Evolutionary conservation across 2,329 filamentous ascomycete genomes (phyloP), one percentile per base, ranked within the genome.

Genomic region (Trichothecium roseum): DNA sequence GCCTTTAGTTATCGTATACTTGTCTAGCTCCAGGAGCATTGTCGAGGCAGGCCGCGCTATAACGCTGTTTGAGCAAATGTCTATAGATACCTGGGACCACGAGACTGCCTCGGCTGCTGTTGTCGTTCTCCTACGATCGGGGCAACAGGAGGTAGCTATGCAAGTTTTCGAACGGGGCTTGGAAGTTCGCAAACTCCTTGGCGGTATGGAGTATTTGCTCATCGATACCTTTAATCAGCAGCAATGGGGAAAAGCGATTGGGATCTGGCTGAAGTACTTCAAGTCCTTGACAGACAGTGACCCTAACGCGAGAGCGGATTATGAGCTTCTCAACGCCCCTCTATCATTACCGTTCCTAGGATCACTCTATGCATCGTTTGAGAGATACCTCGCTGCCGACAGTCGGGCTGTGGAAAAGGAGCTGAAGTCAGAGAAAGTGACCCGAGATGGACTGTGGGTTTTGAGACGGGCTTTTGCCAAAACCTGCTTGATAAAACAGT

Each of bases 41-140:
- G 50, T 63, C 4, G 66, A 72, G 33, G 60, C 59, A 2, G 57
- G 57, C 45, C 62, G 67, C 37, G 57, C 68, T n/a, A 48, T 59
- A 4, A 55, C 63, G 3, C 40, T 73, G 3, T 68, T 72, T 34
- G 51, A 52, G 3, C 49, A 57, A 20, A 46, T 68, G 3, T 45
- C 55, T 1, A 26, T 43, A 2, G 42, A 53, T 0, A 38, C 50
- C 6, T 71, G 66, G 68, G 57, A 59, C 13, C 49, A 63, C 10
- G 46, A 53, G 3, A 38, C 59, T 4, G 55, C 71, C 4, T 45
- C 56, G 3, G 55, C 60, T 0, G 64, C 56, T 8, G 48, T 73
- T 4, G 48, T 56, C 8, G 57, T 67, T 3, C 55, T 63, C 20
- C 42, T 72, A 30, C 56, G 53, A 15, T 50, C 64, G 5, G 55